Evolutionary conservation across 495 filamentous ascomycete species (phyloP), one percentile per base, ranked within the genome.

Genomic region (Penicillium arizonense): DNA sequence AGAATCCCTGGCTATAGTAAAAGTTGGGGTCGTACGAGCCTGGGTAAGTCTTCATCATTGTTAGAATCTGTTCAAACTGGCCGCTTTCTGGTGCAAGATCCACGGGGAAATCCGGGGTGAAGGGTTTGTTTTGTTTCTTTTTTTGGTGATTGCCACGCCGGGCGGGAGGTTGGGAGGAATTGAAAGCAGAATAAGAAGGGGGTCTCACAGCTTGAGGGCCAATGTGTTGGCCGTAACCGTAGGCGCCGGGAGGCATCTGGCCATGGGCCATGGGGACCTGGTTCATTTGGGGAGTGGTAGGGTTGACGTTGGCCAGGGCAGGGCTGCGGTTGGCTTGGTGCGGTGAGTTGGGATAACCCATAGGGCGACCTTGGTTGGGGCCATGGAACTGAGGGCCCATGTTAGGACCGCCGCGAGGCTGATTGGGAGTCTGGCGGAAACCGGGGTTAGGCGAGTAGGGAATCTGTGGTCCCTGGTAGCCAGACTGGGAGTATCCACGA

Each of bases 41-140:
- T 30, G 67, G 64, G 52, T 76, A 77, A 47, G 69, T 76, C 69
- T 82, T 75, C 63, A 82, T 71, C 43, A 69, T 46, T 54, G 84
- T 92, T 77, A 95, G 87, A 85, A 78, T 78, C 42, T 82, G 78
- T 62, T 93, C 87, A 79, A 89, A 90, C 42, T 82, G 71, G 52
- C 84, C 82, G 62, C 75, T 85, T 57, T 83, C 81, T 50, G 86
- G 87, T 33, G 88, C 85, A 50, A 92, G 58, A 72, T 90, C 80
- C 45, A 50, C 37, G 18, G 48, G 3, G 26, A 13, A 41, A 18
- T 34, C 20, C 30, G 37, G 16, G 16, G 38, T 18, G 21, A 14
- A 23, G 48, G 48, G 11, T 33, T 23, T 11, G 34, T 20, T 23
- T 43, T 41, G 16, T 40, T 38, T 32, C 38, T 28, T 30, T 38